phyloP scores from a whole-genome alignment of 192 early-diverging fungal genomes.

The Coemansia sp. region DNA sequence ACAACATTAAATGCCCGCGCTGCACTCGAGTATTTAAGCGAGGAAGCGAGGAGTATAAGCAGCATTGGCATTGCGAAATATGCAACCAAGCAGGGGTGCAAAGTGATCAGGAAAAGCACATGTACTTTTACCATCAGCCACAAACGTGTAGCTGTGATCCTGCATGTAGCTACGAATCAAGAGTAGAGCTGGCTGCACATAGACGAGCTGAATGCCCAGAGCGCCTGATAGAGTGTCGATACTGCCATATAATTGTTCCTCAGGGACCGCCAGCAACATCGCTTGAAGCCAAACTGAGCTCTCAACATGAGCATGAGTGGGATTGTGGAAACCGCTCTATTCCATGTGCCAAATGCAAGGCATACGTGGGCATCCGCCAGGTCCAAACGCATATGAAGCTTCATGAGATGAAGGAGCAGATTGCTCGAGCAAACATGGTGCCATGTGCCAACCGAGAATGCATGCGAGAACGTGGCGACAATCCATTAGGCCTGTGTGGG shows the following conservation, averaged over 20 bases:
- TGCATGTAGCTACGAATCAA: conserved; percentile 14
- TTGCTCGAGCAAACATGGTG: conserved; percentile 58
- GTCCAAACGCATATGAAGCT: conserved; percentile 69
- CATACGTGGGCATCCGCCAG: conserved; percentile 74
- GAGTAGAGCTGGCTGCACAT: conserved; percentile 64
- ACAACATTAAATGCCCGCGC: conserved; percentile 66
- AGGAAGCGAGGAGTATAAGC: conserved; percentile 53
- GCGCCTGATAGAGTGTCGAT: conserved; percentile 76
- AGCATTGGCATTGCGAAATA: conserved; percentile 82
- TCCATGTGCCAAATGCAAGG: conserved; percentile 71
- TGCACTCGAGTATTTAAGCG: conserved; percentile 71
- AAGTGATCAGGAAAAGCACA: conserved; percentile 65
- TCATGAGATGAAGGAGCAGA: conserved; percentile 57
- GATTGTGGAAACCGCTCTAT: conserved; percentile 85
- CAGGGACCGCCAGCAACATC: conserved; percentile 59
- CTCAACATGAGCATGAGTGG: conserved; percentile 71
- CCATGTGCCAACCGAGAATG: conserved; percentile 79
- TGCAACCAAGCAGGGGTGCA: conserved; percentile 59
- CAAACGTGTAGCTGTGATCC: conserved; percentile 62
- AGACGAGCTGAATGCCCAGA: conserved; percentile 66
- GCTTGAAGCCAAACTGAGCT: conserved; percentile 64
- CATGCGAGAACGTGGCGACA: conserved; percentile 55
- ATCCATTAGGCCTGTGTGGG: conserved; percentile 65
- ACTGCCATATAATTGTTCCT: conserved; percentile 69
- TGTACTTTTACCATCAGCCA: conserved; percentile 59